phyloP scores from a whole-genome alignment of 805 yeast genomes.

The Saturnispora saitoi region DNA sequence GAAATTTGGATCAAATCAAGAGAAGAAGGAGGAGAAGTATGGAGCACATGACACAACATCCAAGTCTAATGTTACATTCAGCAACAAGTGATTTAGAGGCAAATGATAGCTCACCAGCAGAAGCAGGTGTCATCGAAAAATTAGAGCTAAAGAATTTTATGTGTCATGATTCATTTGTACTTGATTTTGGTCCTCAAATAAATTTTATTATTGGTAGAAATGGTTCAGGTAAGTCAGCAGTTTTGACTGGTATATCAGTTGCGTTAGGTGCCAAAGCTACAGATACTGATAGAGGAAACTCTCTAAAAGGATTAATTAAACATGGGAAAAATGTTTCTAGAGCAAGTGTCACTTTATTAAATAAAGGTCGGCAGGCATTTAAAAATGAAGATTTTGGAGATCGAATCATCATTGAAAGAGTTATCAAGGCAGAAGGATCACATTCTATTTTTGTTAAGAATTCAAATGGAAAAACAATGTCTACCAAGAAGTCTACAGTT shows the following conservation, averaged over 20 bases:
- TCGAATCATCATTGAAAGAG: slow-evolving; percentile 61
- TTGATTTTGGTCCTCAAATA: slow-evolving; percentile 68
- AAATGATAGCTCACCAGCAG: slow-evolving; percentile 27
- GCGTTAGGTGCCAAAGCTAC: slow-evolving; percentile 86
- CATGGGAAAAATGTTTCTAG: slow-evolving; percentile 68
- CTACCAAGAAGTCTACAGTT: slow-evolving; percentile 55
- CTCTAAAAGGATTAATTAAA: slow-evolving; percentile 60
- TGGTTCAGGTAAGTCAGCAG: slow-evolving; percentile 88
- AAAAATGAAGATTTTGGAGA: slow-evolving; percentile 60
- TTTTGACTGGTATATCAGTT: slow-evolving; percentile 77
- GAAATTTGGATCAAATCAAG: slow-evolving; percentile 11
- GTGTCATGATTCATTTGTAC: slow-evolving; percentile 79
- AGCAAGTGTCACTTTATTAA: slow-evolving; percentile 54
- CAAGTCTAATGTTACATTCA: neutral
- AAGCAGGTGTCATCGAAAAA: slow-evolving; percentile 61
- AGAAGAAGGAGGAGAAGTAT: slow-evolving; percentile 9
- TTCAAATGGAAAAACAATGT: slow-evolving; percentile 41
- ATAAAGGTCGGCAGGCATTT: slow-evolving; percentile 59
- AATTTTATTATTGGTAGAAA: slow-evolving; percentile 85
- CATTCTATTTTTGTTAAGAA: slow-evolving; percentile 47
- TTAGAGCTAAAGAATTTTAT: slow-evolving; percentile 67
- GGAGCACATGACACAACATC: slow-evolving; percentile 20
- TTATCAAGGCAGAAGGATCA: slow-evolving; percentile 45
- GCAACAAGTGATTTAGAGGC: slow-evolving; percentile 1
- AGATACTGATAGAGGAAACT: slow-evolving; percentile 77